Evolutionary conservation across 1,284 basidiomycete species (phyloP), one percentile per base, ranked within the genome.

Genomic region (Trichosporon coremiiforme): DNA sequence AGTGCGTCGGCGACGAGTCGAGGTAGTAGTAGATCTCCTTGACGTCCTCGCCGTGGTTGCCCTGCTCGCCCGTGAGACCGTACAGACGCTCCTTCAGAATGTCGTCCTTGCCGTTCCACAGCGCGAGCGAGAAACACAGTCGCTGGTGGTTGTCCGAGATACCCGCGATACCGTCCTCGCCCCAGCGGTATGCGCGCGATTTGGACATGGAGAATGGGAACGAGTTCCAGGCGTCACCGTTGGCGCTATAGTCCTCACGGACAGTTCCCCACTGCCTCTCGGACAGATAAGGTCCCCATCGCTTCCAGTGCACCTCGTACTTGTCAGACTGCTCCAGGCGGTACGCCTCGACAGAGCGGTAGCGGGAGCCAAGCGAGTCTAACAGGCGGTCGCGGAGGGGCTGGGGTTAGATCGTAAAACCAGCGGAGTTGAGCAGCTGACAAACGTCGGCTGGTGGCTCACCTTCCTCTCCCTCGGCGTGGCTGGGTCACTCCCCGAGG

Each of bases 201-300:
- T 95, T 89, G 3, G 96, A 91, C 76, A 95, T 93, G 73, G 94
- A 93, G 83, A 98, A 97, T 50, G 95, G 94, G 84, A 99, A 99
- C 80, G 96, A 94, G 75, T 90, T 91, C 96, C 96, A 99, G 8
- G 96, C 95, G 81, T 99, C 94, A 68, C 96, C 96, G 81, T 98
- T 91, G 41, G 87, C 90, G 62, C 95, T 98, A 85, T 99, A 99
- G 83, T 99, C 96, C 83, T 99, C 96, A 73, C 96, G 90, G 50
- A 99, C 96, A 22, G 95, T 98, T 36, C 94, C 95, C 96, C 96
- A 99, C 87, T 98, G 96, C 71, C 96, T 88, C 85, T 99, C 96
- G 73, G 91, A 91, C 72, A 99, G 87, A 85, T 98, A 98, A 17
- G 96, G 96, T 33, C 96, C 96, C 96, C 96, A 98, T 76, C 93